Percentiles rank a stretch among this genome's conserved stretches.
Evolutionary conservation across 768 basidiomycete species (phyloP).

Genomic region (Pisolithus orientalis): DNA sequence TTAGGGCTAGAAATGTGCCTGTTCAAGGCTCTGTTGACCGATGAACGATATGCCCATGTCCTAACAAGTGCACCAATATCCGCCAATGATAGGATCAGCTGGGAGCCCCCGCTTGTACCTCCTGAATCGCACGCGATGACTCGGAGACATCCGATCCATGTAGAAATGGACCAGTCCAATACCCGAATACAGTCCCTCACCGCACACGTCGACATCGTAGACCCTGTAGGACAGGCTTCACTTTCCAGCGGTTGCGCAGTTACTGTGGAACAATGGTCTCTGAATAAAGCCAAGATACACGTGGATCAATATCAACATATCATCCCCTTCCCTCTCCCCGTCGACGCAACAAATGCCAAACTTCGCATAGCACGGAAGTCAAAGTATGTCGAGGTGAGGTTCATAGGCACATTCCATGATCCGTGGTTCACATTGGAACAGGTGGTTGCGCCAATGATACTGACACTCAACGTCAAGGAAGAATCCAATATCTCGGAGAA

Average conservation of each 20-base stretch:
- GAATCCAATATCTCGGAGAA: slow-evolving; percentile 15
- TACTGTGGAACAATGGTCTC: slow-evolving; percentile 10
- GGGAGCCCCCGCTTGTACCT: background rate
- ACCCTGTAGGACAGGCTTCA: slow-evolving; percentile 13
- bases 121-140: slow-evolving; percentile 4
- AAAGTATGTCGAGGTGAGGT: slow-evolving; percentile 35
- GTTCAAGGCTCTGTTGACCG: slow-evolving; percentile 16
- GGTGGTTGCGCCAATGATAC: slow-evolving; percentile 16
- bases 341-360: slow-evolving; percentile 31
- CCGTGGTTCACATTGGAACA: slow-evolving; percentile 7
- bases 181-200: slow-evolving; percentile 13
- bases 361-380: slow-evolving; percentile 51
- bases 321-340: slow-evolving; percentile 39
- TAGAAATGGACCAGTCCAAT: slow-evolving; percentile 11
- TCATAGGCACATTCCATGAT: background rate
- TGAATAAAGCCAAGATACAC: slow-evolving; percentile 1
- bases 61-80: slow-evolving; percentile 17
- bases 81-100: background rate
- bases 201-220: slow-evolving; percentile 15
- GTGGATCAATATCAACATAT: slow-evolving; percentile 16
- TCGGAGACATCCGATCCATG: slow-evolving; percentile 11
- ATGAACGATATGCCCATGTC: slow-evolving; percentile 15
- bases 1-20: slow-evolving; percentile 6
- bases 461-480: slow-evolving; percentile 12
- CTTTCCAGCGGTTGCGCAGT: slow-evolving; percentile 15